Evolutionary conservation across 805 yeast genomes (phyloP).

Genomic region (Saturnispora mendoncae): DNA sequence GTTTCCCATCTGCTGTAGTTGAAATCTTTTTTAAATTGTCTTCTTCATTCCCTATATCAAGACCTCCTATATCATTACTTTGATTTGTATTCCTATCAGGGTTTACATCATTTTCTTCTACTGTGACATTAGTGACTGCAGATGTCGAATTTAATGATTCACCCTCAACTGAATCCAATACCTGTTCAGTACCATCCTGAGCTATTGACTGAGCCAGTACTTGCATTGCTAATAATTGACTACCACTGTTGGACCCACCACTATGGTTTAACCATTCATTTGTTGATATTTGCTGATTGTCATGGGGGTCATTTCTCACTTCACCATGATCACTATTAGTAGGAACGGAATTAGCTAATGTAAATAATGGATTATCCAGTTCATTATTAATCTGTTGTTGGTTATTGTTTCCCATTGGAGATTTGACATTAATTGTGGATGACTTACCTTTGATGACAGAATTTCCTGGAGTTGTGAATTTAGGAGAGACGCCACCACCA

Average conservation of each 20-base stretch:
- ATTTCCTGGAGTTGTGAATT: too few species aligned
- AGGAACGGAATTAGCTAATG: slow-evolving; percentile 25
- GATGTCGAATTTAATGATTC: not conserved
- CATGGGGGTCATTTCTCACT: not conserved
- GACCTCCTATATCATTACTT: not conserved
- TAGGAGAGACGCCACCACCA: too few species aligned
- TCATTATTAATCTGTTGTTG: slow-evolving; percentile 8
- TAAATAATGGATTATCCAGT: slow-evolving; percentile 22
- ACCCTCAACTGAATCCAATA: not conserved
- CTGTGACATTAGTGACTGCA: too few species aligned
- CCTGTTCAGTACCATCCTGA: not conserved
- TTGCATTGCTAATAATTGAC: slow-evolving; percentile 5
- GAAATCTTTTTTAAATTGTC: not conserved
- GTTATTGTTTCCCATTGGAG: not conserved
- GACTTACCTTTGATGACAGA: too few species aligned
- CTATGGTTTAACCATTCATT: not conserved
- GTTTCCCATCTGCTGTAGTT: slow-evolving; percentile 6
- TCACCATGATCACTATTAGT: not conserved
- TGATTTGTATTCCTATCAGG: not conserved
- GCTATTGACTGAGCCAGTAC: slow-evolving; percentile 6
- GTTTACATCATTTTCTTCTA: not conserved
- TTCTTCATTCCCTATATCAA: not conserved
- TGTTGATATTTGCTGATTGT: not conserved
- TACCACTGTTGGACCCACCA: not conserved
- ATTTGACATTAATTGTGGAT: too few species aligned